Conservation (phyloP, 495 filamentous ascomycete genomes). For the Clohesyomyces aquaticus region DNA sequence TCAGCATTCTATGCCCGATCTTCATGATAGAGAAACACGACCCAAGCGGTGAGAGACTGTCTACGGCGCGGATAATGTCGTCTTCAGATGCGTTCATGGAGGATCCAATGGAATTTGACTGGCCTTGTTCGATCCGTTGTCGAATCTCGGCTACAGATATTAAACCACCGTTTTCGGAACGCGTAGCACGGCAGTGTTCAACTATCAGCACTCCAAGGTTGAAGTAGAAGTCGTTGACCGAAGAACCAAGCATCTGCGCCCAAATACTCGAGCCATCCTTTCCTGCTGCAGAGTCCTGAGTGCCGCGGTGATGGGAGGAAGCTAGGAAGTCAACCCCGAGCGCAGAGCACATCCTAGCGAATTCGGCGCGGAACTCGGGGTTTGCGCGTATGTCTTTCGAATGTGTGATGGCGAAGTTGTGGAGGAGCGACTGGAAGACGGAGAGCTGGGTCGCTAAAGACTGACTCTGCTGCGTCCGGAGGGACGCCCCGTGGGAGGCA, state of each 20-base stretch:
- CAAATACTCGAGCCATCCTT: conserved; percentile 66
- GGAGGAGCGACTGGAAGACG: conserved; percentile 90
- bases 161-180: conserved; percentile 89
- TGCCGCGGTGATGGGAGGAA: conserved; percentile 61
- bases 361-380: conserved; percentile 92
- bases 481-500: conserved; percentile 81
- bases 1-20: conserved; percentile 82
- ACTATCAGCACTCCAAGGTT: conserved; percentile 92
- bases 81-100: conserved; percentile 78
- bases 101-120: conserved; percentile 65
- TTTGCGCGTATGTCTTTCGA: conserved; percentile 93
- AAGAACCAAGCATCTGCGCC: conserved; percentile 87
- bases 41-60: conserved; percentile 83
- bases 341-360: conserved; percentile 96
- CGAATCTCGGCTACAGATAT: conserved; percentile 82
- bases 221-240: conserved; percentile 98
- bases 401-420: conserved; percentile 93
- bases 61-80: conserved; percentile 88
- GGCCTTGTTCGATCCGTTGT: conserved; percentile 69
- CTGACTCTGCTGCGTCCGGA: conserved; percentile 77
- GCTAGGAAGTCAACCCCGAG: conserved; percentile 94
- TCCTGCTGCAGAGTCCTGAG: conserved; percentile 49
- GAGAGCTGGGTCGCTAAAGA: conserved; percentile 89
- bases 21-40: conserved; percentile 81
- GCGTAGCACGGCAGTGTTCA: conserved; percentile 84